Conservation (phyloP, 177 flowering plant species). For the Tripterygium wilfordii region DNA sequence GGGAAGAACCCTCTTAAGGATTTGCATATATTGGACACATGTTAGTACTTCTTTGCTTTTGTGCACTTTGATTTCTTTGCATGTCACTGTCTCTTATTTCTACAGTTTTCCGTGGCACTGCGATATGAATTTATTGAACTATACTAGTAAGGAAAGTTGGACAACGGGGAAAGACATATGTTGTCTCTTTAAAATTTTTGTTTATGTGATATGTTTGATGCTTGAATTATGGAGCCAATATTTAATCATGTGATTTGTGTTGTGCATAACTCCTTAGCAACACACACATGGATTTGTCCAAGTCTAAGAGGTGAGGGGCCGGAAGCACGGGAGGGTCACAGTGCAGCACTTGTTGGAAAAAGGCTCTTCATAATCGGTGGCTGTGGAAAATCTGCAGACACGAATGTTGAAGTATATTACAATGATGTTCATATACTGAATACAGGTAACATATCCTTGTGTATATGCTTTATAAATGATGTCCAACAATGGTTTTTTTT, state of each 20-base stretch:
- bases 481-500: too few species aligned
- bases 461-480: too few species aligned
- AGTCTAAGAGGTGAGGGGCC: conserved; percentile 80
- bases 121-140: too few species aligned
- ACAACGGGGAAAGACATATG: too few species aligned
- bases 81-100: too few species aligned
- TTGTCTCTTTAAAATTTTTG: too few species aligned
- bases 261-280: too few species aligned
- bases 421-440: conserved; percentile 81
- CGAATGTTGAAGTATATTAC: conserved; percentile 61
- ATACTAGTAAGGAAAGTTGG: too few species aligned
- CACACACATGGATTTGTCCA: conserved; percentile 83
- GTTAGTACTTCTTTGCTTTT: too few species aligned
- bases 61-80: not conserved
- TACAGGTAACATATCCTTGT: conserved; percentile 47
- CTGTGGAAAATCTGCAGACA: conserved; percentile 66
- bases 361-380: conserved; percentile 92
- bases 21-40: conserved; percentile 79
- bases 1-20: conserved; percentile 81
- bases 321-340: conserved; percentile 91
- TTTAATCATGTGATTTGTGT: too few species aligned
- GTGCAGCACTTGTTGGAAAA: conserved; percentile 82
- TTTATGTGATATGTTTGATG: not conserved
- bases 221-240: too few species aligned
- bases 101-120: too few species aligned